phyloP scores from a whole-genome alignment of 73 alveolate genomes.

The Paramecium octaurelia region DNA sequence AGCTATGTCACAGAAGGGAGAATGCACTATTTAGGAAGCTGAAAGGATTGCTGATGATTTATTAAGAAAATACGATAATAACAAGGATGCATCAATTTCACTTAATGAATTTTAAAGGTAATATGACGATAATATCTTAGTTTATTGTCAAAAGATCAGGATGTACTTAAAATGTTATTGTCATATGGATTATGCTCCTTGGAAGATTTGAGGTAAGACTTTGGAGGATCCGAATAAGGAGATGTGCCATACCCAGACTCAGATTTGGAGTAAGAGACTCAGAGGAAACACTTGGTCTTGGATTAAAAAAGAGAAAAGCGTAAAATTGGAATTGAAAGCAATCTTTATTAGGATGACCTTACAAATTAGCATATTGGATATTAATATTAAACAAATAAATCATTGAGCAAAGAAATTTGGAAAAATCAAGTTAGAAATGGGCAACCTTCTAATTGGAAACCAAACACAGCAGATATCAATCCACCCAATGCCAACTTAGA shows the following conservation, averaged over 20 bases:
- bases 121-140: background rate
- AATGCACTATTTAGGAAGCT: constrained; percentile 83
- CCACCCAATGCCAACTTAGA: constrained; percentile 91
- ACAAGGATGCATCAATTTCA: constrained; percentile 90
- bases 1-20: constrained; percentile 75
- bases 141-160: constrained; percentile 74
- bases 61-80: constrained; percentile 85
- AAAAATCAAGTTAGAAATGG: constrained; percentile 47
- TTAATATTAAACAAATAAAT: background rate
- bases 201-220: constrained; percentile 82
- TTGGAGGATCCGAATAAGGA: constrained; percentile 70
- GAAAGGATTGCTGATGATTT: constrained; percentile 89
- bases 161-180: constrained; percentile 77
- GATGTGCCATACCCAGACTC: constrained; percentile 74
- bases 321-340: constrained; percentile 62
- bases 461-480: constrained; percentile 77
- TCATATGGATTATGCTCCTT: constrained; percentile 66
- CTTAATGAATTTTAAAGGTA: constrained; percentile 86
- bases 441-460: constrained; percentile 81
- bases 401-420: background rate
- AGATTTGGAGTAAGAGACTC: constrained; percentile 75
- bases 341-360: constrained; percentile 66
- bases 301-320: constrained; percentile 60
- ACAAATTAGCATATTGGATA: background rate
- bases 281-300: constrained; percentile 14